Conservation (phyloP, 140 eudicot genomes). For the Cichorium intybus region DNA sequence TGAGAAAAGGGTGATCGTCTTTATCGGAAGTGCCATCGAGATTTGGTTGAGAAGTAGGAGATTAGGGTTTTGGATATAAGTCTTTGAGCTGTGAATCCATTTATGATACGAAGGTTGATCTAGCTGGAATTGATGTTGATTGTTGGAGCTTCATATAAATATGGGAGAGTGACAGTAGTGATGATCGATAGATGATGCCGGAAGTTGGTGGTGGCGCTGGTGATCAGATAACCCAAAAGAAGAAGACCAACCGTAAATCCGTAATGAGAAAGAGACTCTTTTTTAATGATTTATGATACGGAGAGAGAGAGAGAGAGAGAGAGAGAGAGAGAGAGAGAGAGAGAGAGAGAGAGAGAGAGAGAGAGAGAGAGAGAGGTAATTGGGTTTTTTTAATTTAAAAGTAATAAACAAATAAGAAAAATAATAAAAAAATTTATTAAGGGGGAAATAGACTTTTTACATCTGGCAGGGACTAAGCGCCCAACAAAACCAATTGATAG, state of each 20-base stretch:
- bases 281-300: too few species aligned
- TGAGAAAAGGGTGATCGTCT: constrained; percentile 67
- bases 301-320: too few species aligned
- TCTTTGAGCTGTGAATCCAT: constrained; percentile 58
- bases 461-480: too few species aligned
- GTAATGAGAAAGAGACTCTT: neutral
- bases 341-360: too few species aligned
- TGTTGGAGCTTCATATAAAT: neutral
- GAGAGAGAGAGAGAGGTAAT: too few species aligned
- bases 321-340: too few species aligned
- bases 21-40: constrained; percentile 11
- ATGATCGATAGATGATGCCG: constrained; percentile 5
- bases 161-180: constrained; percentile 12
- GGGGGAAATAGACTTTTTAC: too few species aligned
- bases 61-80: constrained; percentile 36
- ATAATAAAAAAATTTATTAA: too few species aligned
- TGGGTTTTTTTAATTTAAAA: too few species aligned
- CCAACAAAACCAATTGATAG: too few species aligned
- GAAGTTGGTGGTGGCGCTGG: constrained; percentile 1
- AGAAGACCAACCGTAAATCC: neutral
- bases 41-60: constrained; percentile 23
- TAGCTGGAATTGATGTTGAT: constrained; percentile 1
- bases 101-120: neutral
- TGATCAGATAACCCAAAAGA: neutral
- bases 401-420: too few species aligned